Evolutionary conservation across 2,329 filamentous ascomycete species (phyloP).

Genomic region (Byssothecium circinans): DNA sequence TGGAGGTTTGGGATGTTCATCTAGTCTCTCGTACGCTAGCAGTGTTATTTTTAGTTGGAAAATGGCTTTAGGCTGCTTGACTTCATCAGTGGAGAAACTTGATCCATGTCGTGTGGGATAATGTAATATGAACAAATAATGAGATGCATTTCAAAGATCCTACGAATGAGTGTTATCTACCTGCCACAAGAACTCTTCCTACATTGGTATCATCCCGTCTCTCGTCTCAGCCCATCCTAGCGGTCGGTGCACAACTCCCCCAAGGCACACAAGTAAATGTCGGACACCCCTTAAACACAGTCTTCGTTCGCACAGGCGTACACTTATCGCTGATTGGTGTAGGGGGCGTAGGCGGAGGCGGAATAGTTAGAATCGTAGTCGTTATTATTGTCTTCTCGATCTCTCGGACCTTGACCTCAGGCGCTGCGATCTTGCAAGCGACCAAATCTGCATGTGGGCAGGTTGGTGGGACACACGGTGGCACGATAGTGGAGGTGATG

Average conservation of each 20-base stretch:
- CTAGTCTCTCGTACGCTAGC: no score
- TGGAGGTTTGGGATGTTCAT: no score
- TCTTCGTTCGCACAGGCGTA: slow-evolving; percentile 13
- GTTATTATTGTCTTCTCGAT: slow-evolving; percentile 19
- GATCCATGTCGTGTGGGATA: no score
- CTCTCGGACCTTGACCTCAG: neutral
- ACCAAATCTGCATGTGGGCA: slow-evolving; percentile 13
- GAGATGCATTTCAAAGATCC: no score
- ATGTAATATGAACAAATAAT: neutral
- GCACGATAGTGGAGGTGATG: slow-evolving; percentile 13
- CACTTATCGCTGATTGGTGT: slow-evolving; percentile 1
- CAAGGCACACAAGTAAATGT: slow-evolving; percentile 27
- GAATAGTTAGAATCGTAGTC: slow-evolving; percentile 11
- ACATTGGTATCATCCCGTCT: neutral
- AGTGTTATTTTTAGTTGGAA: no score
- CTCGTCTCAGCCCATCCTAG: neutral
- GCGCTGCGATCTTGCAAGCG: slow-evolving; percentile 16
- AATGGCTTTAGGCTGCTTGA: no score
- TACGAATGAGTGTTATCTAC: neutral
- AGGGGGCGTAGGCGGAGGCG: neutral
- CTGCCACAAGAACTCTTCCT: neutral
- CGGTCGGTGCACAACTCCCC: neutral
- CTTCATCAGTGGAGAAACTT: no score
- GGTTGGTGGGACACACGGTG: slow-evolving; percentile 18
- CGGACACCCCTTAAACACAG: slow-evolving; percentile 17